Percentiles rank a stretch among this genome's conserved stretches.
These are phyloP conservation scores for Cydonia oblonga DNA, from an alignment of 331 rosid genomes.

Conservation along the genomic window DNA sequence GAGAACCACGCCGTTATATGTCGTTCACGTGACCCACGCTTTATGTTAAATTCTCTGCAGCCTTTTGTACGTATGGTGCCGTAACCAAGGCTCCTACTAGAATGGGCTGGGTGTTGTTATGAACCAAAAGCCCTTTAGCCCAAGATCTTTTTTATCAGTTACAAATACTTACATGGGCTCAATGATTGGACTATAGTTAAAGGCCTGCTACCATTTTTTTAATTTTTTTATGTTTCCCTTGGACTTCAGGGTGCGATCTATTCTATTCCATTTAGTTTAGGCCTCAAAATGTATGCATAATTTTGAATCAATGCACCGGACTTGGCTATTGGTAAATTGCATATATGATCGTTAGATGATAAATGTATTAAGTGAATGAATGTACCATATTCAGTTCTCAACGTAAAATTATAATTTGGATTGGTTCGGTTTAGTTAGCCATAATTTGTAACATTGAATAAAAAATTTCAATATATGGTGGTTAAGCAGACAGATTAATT, in stretches of 20 bases:
- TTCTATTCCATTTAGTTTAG: background rate
- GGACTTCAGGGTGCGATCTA: background rate
- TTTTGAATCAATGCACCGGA: no score
- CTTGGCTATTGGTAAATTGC: background rate
- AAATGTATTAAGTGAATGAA: background rate
- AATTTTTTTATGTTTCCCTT: background rate
- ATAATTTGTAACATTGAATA: no score
- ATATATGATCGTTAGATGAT: no score
- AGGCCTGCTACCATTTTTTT: background rate
- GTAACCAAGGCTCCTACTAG: background rate
- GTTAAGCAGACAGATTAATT: no score
- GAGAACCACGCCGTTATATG: conserved; percentile 36
- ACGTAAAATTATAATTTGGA: no score
- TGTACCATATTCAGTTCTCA: no score
- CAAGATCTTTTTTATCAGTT: background rate
- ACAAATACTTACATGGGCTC: background rate
- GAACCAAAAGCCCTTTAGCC: background rate
- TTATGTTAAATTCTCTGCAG: background rate
- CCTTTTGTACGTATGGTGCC: background rate
- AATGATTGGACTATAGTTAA: background rate
- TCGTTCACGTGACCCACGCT: conserved; percentile 24
- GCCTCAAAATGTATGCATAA: background rate
- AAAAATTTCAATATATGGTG: no score
- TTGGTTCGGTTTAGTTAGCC: background rate
- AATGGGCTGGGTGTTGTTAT: background rate